phyloP scores from a whole-genome alignment of 495 filamentous ascomycete genomes.

The Aspergillus carlsbadensis region DNA sequence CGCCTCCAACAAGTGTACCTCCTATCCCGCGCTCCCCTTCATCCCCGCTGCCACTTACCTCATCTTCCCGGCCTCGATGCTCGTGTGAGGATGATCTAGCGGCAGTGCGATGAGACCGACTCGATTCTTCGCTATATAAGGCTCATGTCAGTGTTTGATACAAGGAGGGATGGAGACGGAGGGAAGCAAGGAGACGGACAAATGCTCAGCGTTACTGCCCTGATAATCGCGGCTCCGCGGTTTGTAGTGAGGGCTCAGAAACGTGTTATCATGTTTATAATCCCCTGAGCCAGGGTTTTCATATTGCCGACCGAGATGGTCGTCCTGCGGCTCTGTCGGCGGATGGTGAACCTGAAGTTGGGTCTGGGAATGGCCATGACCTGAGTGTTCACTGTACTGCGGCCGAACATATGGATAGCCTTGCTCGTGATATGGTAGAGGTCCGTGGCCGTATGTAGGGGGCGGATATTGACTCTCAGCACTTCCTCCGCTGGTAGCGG shows the following conservation, averaged over 20 bases:
- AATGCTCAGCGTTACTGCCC: slow-evolving; percentile 27
- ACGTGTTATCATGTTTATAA: neutral
- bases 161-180: neutral
- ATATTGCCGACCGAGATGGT: slow-evolving; percentile 7
- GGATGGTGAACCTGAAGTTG: slow-evolving; percentile 7
- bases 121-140: slow-evolving; percentile 2
- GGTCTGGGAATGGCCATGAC: neutral
- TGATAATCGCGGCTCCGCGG: neutral
- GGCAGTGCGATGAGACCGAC: neutral
- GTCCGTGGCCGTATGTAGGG: slow-evolving; percentile 18
- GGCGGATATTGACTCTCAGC: slow-evolving; percentile 17
- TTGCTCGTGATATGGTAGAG: slow-evolving; percentile 10
- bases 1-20: slow-evolving; percentile 44
- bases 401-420: slow-evolving; percentile 10
- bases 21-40: slow-evolving; percentile 39
- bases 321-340: neutral
- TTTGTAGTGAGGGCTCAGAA: slow-evolving; percentile 14
- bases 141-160: neutral
- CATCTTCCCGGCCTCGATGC: slow-evolving; percentile 16
- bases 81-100: neutral
- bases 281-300: neutral
- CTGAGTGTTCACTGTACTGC: slow-evolving; percentile 7
- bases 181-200: slow-evolving; percentile 12
- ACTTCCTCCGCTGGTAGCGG: neutral
- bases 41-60: neutral